Conservation (phyloP, 495 filamentous ascomycete genomes). For the Tetracladium marchalianum region DNA sequence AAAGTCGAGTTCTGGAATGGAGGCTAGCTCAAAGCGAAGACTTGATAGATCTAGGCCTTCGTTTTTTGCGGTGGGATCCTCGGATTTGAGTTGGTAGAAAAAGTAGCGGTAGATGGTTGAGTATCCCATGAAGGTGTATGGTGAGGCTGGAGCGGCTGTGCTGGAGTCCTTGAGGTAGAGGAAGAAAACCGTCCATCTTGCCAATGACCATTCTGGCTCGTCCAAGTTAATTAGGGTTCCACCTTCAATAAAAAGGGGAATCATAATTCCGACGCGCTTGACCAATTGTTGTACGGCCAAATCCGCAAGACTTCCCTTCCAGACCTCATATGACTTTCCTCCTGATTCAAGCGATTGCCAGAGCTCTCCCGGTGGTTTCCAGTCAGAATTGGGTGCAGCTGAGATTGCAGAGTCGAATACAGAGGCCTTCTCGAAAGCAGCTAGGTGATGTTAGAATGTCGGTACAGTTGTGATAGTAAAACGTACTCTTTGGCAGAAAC, state of each 20-base stretch:
- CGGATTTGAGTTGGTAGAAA: conserved; percentile 35
- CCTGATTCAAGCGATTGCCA: conserved; percentile 27
- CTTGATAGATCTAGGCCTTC: conserved; percentile 30
- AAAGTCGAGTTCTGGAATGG: conserved; percentile 25
- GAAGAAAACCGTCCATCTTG: conserved; percentile 85
- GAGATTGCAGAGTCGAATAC: conserved; percentile 52
- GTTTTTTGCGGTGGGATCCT: conserved; percentile 14
- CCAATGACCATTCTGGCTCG: conserved; percentile 60
- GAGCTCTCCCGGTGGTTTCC: conserved; percentile 45
- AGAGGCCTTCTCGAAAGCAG: conserved; percentile 48
- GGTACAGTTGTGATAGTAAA: not conserved
- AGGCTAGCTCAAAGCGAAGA: conserved; percentile 33
- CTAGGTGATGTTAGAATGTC: conserved; percentile 28
- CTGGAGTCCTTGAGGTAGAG: conserved; percentile 54
- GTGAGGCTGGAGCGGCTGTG: conserved; percentile 14
- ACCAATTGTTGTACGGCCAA: conserved; percentile 52
- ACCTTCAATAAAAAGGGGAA: conserved; percentile 88
- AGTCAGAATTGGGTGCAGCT: conserved; percentile 43
- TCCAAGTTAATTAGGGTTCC: conserved; percentile 62
- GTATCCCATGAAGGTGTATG: conserved; percentile 76
- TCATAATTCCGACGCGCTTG: conserved; percentile 69
- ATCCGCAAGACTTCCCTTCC: conserved; percentile 39
- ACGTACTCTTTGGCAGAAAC: conserved; percentile 56
- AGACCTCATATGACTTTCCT: conserved; percentile 38
- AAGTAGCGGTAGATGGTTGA: conserved; percentile 83